Base-by-base conservation (phyloP, 192 early-diverging fungal genomes). In the Funneliformis mosseae region DNA sequence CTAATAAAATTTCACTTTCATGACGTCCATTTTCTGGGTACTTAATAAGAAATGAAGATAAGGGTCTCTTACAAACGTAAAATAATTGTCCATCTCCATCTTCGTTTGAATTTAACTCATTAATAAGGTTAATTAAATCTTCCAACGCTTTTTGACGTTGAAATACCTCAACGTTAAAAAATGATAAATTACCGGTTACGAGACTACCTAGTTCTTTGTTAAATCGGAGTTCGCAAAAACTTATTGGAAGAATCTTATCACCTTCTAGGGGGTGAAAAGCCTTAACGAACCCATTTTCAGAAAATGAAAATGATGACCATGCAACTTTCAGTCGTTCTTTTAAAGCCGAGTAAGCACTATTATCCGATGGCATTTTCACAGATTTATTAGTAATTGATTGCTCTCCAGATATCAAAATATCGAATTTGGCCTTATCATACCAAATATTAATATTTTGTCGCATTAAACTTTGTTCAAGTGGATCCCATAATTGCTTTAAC, bases 351-450 rank as follows among this genome's bases (percentile, higher is more conserved):
- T 27, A 27, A 27, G 62, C 23, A 12, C 27, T 11, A 25, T 27
- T 25, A 25, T 46, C 70, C 21, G 43, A 16, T 21, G 11, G 4
- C 11, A 0, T 27, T 14, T 45, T 81, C 81, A 86, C 28, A 43
- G 77, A 18, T 10, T 79, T 81, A 3, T 81, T 81, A 68, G 82
- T 84, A n/a, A 80, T 27, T 42, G 81, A 81, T 8, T 77, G 73
- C 10, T 83, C 74, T 18, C 81, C 21, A 16, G 77, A 74, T n/a
- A 89, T 46, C 11, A 88, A 64, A 46, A 84, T 61, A 71, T 88
- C 85, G n/a, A 90, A 87, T 12, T 83, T 80, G 23, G 73, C 67
- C 10, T 87, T 83, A 46, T 85, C 88, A 59, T 88, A 90, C 87
- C 89, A 90, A 45, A 85, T 85, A 7, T 81, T 74, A 18, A 81